Evolutionary conservation across 2,329 filamentous ascomycete species (phyloP).

Genomic region (Aquanectria penicillioides): DNA sequence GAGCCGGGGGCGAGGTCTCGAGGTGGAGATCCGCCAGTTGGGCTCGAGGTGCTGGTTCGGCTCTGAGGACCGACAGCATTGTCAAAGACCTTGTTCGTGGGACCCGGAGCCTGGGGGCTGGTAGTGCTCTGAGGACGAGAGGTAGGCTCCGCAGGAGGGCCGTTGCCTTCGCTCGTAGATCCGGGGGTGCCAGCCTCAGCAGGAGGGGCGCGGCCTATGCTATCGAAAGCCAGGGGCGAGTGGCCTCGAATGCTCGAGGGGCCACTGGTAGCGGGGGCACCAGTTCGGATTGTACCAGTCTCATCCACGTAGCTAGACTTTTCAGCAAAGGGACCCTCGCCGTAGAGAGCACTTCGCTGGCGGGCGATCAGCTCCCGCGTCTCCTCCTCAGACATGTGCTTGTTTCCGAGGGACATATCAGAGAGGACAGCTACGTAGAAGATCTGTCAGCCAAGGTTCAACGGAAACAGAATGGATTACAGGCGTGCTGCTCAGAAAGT

Average conservation of each 20-base stretch:
- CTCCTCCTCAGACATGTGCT: slow-evolving; percentile 94
- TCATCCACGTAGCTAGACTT: slow-evolving; percentile 76
- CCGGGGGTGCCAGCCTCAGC: slow-evolving; percentile 52
- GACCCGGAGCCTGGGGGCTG: slow-evolving; percentile 76
- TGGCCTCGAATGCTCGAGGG: slow-evolving; percentile 75
- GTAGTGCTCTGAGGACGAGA: slow-evolving; percentile 85
- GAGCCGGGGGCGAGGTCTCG: slow-evolving; percentile 66
- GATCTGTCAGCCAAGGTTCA: slow-evolving; percentile 50
- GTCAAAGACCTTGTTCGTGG: slow-evolving; percentile 69
- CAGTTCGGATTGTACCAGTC: slow-evolving; percentile 68
- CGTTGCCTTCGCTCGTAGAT: slow-evolving; percentile 52
- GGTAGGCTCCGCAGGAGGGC: slow-evolving; percentile 61
- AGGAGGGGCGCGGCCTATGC: slow-evolving; percentile 55
- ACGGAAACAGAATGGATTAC: slow-evolving; percentile 42
- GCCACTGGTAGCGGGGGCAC: slow-evolving; percentile 72
- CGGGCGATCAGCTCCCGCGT: slow-evolving; percentile 95
- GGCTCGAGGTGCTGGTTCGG: slow-evolving; percentile 87
- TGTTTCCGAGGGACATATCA: slow-evolving; percentile 60
- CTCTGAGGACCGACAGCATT: slow-evolving; percentile 66
- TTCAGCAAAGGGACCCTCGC: slow-evolving; percentile 76
- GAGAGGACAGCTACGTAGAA: slow-evolving; percentile 61
- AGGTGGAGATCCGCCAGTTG: slow-evolving; percentile 80
- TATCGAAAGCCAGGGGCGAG: slow-evolving; percentile 83
- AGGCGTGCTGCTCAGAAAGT: slow-evolving; percentile 36
- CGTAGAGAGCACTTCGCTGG: slow-evolving; percentile 94